Evolutionary conservation across 768 basidiomycete species (phyloP).

Genomic region (Boletus speciosus): DNA sequence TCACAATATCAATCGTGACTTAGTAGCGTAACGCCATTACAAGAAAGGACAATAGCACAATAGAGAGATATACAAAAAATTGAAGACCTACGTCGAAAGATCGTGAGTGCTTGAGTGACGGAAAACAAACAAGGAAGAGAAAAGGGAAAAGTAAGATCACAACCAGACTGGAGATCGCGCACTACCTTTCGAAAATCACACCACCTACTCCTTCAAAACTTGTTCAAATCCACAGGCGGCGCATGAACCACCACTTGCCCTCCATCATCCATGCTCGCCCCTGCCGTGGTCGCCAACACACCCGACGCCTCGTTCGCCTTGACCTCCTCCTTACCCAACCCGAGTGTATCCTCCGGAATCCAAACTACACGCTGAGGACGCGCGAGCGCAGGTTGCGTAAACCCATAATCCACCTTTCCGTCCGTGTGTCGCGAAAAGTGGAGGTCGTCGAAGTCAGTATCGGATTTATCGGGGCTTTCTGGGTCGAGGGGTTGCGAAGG

Average conservation of each 20-base stretch:
- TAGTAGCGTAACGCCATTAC: conserved; percentile 4
- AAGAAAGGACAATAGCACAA: not conserved
- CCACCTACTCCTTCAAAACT: conserved; percentile 20
- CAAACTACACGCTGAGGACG: conserved; percentile 77
- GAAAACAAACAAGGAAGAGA: not conserved
- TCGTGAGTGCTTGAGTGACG: not conserved
- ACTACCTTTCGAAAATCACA: not conserved
- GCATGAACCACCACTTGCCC: conserved; percentile 45
- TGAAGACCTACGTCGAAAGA: not conserved
- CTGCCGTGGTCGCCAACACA: conserved; percentile 46
- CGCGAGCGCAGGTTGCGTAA: conserved; percentile 82
- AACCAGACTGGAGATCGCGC: not conserved
- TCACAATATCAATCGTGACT: not conserved
- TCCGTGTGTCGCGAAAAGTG: conserved; percentile 25
- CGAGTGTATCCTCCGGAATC: conserved; percentile 67
- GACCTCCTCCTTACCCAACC: conserved; percentile 60
- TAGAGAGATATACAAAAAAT: not conserved
- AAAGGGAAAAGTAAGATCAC: not conserved
- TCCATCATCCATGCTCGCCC: conserved; percentile 57
- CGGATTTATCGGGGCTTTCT: not conserved
- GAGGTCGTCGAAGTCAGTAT: conserved; percentile 14
- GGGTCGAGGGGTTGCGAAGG: not conserved
- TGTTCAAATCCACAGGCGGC: conserved; percentile 26
- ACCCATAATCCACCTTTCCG: conserved; percentile 53
- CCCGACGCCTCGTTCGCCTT: conserved; percentile 49